Percentiles rank a stretch among this genome's conserved stretches.
phyloP scores from a whole-genome alignment of 371 early-diverging fungal genomes.

The Mucor indicus region DNA sequence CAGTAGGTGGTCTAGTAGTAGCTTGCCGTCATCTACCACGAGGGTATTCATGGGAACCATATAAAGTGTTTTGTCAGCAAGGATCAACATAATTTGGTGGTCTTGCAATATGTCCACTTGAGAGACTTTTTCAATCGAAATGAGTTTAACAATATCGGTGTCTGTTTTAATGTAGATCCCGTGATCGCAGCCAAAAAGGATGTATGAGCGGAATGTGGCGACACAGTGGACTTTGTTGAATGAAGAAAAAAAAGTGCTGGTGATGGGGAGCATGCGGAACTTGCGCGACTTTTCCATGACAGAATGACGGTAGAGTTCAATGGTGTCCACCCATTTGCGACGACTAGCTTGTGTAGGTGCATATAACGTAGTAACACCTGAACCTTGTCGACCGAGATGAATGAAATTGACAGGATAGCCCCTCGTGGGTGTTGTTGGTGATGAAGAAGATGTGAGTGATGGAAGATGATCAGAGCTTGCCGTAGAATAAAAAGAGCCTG shows the following conservation, averaged over 20 bases:
- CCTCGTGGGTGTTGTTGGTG: too few relatives aligned
- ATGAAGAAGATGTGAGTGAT: too few relatives aligned
- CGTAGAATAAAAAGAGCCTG: conserved; percentile 9
- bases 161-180: conserved; percentile 43
- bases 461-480: too few relatives aligned
- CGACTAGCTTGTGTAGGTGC: conserved; percentile 70
- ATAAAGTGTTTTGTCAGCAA: conserved; percentile 80
- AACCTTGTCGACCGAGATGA: conserved; percentile 40
- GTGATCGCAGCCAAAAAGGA: conserved; percentile 43
- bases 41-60: conserved; percentile 74
- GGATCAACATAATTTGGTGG: conserved; percentile 69
- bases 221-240: too few relatives aligned
- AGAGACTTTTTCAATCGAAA: conserved; percentile 75
- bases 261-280: too few relatives aligned
- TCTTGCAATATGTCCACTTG: conserved; percentile 84
- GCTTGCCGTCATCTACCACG: conserved; percentile 12
- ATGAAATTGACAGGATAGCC: too few relatives aligned
- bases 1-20: too few relatives aligned
- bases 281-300: too few relatives aligned
- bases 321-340: conserved; percentile 79
- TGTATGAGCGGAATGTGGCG: too few relatives aligned
- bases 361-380: conserved; percentile 48
- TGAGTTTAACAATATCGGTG: conserved; percentile 4
- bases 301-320: conserved; percentile 65
- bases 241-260: too few relatives aligned